Evolutionary conservation across 495 filamentous ascomycete genomes (phyloP).

Genomic region (Neurospora discreta): DNA sequence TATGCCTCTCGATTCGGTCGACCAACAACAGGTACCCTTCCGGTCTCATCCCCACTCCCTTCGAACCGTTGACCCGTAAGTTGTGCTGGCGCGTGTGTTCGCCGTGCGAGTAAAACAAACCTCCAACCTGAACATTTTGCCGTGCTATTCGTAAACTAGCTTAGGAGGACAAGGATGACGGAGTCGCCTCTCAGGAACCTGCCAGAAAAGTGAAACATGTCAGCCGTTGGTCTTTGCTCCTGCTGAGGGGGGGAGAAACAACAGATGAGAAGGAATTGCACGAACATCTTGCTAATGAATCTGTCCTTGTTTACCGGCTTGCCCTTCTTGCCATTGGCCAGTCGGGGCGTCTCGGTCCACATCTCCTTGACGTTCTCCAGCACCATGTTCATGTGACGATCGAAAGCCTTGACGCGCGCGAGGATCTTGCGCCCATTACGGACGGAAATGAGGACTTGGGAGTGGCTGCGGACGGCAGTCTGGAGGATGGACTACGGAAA

Average conservation of each 20-base stretch:
- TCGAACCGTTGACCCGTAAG: background rate
- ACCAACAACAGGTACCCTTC: background rate
- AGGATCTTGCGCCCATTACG: conserved; percentile 51
- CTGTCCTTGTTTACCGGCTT: conserved; percentile 93
- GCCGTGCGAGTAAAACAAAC: background rate
- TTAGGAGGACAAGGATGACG: conserved; percentile 85
- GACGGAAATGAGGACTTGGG: conserved; percentile 76
- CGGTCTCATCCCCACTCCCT: background rate
- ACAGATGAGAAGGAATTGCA: conserved; percentile 1
- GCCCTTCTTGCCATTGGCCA: conserved; percentile 67
- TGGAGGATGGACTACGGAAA: conserved; percentile 62
- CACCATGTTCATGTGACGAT: conserved; percentile 27
- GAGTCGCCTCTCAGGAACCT: conserved; percentile 93
- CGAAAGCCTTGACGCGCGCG: conserved; percentile 38
- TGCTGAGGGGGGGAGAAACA: background rate
- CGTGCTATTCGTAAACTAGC: conserved; percentile 31
- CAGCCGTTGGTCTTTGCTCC: conserved; percentile 7
- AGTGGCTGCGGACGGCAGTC: conserved; percentile 74
- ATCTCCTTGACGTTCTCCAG: conserved; percentile 67
- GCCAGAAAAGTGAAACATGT: conserved; percentile 5
- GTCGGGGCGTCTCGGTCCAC: conserved; percentile 91
- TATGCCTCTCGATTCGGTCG: background rate
- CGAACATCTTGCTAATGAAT: conserved; percentile 96
- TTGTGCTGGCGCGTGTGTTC: background rate
- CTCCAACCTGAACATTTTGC: background rate